Evolutionary conservation across 208 protist species (phyloP), one percentile per base, ranked within the genome.

Genomic region (Wallacemonas collosoma): DNA sequence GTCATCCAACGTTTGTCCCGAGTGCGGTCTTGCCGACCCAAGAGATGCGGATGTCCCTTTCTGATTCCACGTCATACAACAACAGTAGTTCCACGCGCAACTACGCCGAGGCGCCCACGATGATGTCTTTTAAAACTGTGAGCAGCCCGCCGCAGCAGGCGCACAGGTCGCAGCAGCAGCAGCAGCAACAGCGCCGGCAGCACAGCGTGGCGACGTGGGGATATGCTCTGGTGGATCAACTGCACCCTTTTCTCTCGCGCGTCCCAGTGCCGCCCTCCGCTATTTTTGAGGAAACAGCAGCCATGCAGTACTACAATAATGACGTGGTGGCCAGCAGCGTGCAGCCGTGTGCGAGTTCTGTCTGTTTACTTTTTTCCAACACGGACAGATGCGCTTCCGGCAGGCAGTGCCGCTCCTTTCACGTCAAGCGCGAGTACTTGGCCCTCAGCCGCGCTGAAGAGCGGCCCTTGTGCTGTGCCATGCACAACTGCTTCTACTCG

Each of bases 401-500:
- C 2, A 14, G 69, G 0, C 41, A 75, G 15, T 89, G 84, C 56
- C 73, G 60, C 47, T 77, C 73, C 44, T 89, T 89, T 62, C 81
- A 86, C 70, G 61, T 89, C 35, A 73, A 72, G 39, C 55, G 17
- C 15, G 41, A 70, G 50, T 89, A 89, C 66, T 53, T 86, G 50
- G 61, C 56, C 43, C 75, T 82, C 66, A 79, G 75, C 55, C 77
- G 81, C 41, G 71, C 68, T 45, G 78, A 75, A 12, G 60, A 70
- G 7, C 71, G 83, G 35, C 67, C 77, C 38, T 61, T 89, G 15
- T 86, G 84, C 76, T 89, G 84, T 44, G 76, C 68, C 3, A 15
- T 86, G 60, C 80, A 90, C 77, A 90, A 88, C 72, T 83, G 78
- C 79, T 85, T 81, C 68, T 87, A 85, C 71, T 79, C 81, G 35